These are phyloP conservation scores for Mariannaea sp. DNA, from an alignment of 2,329 filamentous ascomycete genomes.

Conservation along the genomic window DNA sequence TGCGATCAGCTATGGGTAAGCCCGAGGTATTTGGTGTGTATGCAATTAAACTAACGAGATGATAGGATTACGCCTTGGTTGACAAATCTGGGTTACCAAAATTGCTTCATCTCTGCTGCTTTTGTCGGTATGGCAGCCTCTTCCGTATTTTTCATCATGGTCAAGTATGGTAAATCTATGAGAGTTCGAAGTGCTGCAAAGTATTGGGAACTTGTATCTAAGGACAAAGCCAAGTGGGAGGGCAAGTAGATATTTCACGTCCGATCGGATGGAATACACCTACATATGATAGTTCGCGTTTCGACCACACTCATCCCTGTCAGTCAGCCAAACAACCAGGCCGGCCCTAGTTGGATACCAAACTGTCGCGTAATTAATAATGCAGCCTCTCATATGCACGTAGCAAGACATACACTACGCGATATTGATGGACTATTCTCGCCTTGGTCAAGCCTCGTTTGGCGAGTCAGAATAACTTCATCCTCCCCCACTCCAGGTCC, in stretches of 20 bases:
- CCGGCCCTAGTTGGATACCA: too few species aligned
- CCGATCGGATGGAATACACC: too few species aligned
- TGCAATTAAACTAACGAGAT: neutral
- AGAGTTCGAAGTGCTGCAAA: slow-evolving; percentile 25
- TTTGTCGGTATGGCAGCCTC: slow-evolving; percentile 47
- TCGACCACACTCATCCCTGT: too few species aligned
- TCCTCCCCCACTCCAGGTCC: too few species aligned
- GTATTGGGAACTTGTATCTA: slow-evolving; percentile 22
- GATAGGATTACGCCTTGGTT: slow-evolving; percentile 54
- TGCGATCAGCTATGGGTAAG: slow-evolving; percentile 41
- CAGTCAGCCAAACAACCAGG: too few species aligned
- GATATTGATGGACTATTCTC: too few species aligned
- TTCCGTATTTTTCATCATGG: slow-evolving; percentile 50
- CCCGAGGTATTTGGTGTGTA: rapidly evolving
- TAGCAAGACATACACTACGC: too few species aligned
- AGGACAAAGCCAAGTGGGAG: slow-evolving; percentile 7
- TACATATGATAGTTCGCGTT: too few species aligned
- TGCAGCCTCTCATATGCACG: too few species aligned
- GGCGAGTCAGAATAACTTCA: too few species aligned
- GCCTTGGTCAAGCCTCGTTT: too few species aligned
- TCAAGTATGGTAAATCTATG: slow-evolving; percentile 50
- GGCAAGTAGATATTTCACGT: neutral
- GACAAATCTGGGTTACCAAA: slow-evolving; percentile 47
- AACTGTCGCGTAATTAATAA: too few species aligned
- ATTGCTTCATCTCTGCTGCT: slow-evolving; percentile 49